Conservation (phyloP, 257 asterid species). For the Capsicum chinense region DNA sequence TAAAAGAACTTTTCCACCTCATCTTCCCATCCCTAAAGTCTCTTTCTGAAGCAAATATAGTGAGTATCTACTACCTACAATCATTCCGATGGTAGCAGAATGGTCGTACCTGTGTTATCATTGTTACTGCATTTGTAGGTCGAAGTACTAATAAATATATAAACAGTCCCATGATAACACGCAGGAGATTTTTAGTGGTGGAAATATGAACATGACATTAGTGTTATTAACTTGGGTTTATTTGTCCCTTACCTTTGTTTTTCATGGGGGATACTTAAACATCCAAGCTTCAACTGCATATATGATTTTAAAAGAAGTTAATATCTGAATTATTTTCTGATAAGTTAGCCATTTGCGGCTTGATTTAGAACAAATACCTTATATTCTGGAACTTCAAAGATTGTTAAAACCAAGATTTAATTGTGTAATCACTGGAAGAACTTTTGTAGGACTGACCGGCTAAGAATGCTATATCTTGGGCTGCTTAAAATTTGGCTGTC, state of each 20-base stretch:
- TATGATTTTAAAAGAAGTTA: neutral
- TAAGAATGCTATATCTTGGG: neutral
- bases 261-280: constrained; percentile 16
- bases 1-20: constrained; percentile 93
- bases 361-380: neutral
- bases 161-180: too few relatives aligned
- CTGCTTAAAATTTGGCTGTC: neutral
- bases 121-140: constrained; percentile 1
- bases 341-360: neutral
- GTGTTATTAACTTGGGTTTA: constrained; percentile 23
- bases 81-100: too few relatives aligned
- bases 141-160: neutral
- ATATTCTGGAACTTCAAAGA: neutral
- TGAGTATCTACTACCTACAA: constrained; percentile 51
- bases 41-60: constrained; percentile 88
- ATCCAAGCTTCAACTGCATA: constrained; percentile 19
- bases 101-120: neutral
- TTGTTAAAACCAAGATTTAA: constrained; percentile 21
- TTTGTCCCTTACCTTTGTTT: constrained; percentile 2
- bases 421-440: neutral
- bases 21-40: constrained; percentile 92
- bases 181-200: neutral
- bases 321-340: constrained; percentile 15
- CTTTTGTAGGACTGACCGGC: neutral
- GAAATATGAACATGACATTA: neutral